Evolutionary conservation across 2,329 filamentous ascomycete genomes (phyloP), one percentile per base, ranked within the genome.

Genomic region (Graphiopsis chlorocephala): DNA sequence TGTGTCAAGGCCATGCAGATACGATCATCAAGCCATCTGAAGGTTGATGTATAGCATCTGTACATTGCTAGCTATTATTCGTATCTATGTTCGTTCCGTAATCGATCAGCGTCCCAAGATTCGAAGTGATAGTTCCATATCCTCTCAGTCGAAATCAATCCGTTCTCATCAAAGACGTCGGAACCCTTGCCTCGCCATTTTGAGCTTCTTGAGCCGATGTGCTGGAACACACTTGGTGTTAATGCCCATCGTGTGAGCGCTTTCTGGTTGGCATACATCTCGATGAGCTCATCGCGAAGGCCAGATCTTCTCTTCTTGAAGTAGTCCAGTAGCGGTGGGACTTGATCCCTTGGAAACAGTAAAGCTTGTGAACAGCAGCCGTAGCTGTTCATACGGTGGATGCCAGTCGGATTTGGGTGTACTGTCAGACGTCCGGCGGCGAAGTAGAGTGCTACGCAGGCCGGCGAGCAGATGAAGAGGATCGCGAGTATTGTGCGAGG

Each of bases 311-410:
- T 56, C 7, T 56, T 25, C 53, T 56, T 38, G 53, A 56, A 56
- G 23, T 56, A 56, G 14, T 38, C n/a, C 7, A 56, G 53, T 15
- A 56, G 31, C 20, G 53, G 53, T 10, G 53, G 28, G 29, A 38
- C 31, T 56, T 56, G 53, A 8, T 38, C 28, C 31, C 29, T 7
- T 23, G 53, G 53, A 14, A 58, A 58, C 20, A 58, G 3, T 23
- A 58, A n/a, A 6, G 56, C 35, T 26, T 58, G 56, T 17, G 56
- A 58, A 15, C 56, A 58, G 35, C 56, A 58, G 35, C 56, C 56
- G 33, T 38, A 58, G 14, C 35, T 42, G 23, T 58, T 47, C 56
- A 58, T 58, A 15, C n/a, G 56, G 31, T 58, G 56, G 12, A 58
- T 47, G 25, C 56, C 56, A 11, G 23, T 58, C 4, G 56, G 56